Evolutionary conservation across 306 rosid species (phyloP), one percentile per base, ranked within the genome.

Genomic region (Lotus japonicus): DNA sequence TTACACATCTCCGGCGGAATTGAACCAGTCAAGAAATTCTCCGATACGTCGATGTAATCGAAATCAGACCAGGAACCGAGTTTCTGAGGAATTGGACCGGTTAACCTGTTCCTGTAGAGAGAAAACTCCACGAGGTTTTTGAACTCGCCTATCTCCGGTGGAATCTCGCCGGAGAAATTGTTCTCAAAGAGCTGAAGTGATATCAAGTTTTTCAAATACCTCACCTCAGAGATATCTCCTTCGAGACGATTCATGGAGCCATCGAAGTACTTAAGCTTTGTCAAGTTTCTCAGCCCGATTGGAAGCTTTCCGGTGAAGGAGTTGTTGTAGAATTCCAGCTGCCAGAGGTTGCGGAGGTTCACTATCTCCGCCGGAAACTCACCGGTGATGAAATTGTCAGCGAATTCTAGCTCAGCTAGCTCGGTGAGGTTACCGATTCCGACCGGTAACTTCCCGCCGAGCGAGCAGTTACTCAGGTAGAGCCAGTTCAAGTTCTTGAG

Each of bases 1-100:
- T 56, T 81, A 59, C 99, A 94, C 99, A 94, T 90, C 16, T 90
- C 71, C 1, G 97, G 90, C 7, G 99, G 99, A 70, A 94, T 85
- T 10, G 84, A 54, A 43, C 99, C 99, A 1, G 86, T 69, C 48
- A 94, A 21, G 9, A 66, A 68, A 66, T 94, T 94, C 66, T 87
- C 96, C 7, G 99, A 85, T 6, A 80, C 92, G 58, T 94, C 99
- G 5, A 94, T 88, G 89, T 13, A 88, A 42, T 15, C 5, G 13
- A 84, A 76, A 12, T 78, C 63, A 0, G 95, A 23, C 97, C 84
- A 88, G 5, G 90, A 94, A 9, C 99, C 99, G 11, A 87, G 10
- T 19, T 84, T 78, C 61, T 81, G 83, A 52, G 99, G 99, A 68
- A 94, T 75, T 19, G 79, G 66, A 67, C 99, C 99, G 0, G 84